Evolutionary conservation across 2,329 filamentous ascomycete genomes (phyloP).

Genomic region (Polychaeton citri): DNA sequence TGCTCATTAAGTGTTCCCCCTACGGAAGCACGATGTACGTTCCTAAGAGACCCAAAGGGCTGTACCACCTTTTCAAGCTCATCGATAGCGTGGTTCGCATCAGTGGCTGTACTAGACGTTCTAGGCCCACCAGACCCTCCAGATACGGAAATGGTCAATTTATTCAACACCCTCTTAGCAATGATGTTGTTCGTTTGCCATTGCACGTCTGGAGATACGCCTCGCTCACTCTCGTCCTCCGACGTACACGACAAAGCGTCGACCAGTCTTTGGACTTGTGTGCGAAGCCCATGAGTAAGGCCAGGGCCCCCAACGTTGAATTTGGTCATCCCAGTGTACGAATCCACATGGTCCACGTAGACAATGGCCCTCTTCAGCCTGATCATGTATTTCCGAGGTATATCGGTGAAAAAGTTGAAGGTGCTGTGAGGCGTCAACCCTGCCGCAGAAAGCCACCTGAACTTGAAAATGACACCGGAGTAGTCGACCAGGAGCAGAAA

Average conservation of each 20-base stretch:
- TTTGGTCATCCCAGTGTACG: constrained; percentile 39
- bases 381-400: constrained; percentile 28
- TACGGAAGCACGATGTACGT: constrained; percentile 23
- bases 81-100: constrained; percentile 14
- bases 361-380: constrained; percentile 29
- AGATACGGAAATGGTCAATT: background rate
- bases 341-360: constrained; percentile 34
- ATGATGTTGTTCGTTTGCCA: constrained; percentile 8
- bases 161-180: constrained; percentile 12
- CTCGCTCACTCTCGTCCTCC: constrained; percentile 13
- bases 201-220: background rate
- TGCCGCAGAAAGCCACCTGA: constrained; percentile 27
- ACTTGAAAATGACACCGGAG: constrained; percentile 29
- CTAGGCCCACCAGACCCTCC: background rate
- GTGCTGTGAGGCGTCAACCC: constrained; percentile 27
- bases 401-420: constrained; percentile 28
- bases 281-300: constrained; percentile 27
- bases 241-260: constrained; percentile 15
- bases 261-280: constrained; percentile 28
- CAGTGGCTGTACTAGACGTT: background rate
- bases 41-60: constrained; percentile 25
- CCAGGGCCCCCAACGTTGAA: constrained; percentile 35
- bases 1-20: constrained; percentile 26
- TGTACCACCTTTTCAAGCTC: constrained; percentile 29
- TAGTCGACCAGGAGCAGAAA: constrained; percentile 35